Percentiles rank a stretch among this genome's conserved stretches.
These are phyloP conservation scores for Sugiyamaella americana DNA, from an alignment of 805 yeast genomes.

Conservation along the genomic window DNA sequence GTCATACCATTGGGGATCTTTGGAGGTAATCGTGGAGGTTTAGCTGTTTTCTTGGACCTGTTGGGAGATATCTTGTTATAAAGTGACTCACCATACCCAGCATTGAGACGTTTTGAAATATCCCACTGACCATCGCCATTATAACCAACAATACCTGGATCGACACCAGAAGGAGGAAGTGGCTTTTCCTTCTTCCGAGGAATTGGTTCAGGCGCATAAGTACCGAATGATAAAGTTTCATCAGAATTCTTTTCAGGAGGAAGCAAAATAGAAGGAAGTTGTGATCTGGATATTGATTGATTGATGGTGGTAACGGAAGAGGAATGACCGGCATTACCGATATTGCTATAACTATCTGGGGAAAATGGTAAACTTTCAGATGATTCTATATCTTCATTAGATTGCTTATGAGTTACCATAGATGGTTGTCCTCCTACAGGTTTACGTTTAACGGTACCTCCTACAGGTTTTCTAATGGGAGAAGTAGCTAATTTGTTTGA, in stretches of 20 bases:
- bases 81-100: conserved; percentile 33
- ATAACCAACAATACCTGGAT: conserved; percentile 23
- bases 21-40: conserved; percentile 20
- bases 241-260: conserved; percentile 1
- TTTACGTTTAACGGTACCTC: conserved; percentile 11
- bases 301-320: no score
- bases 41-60: conserved; percentile 1
- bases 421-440: conserved; percentile 12
- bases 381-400: conserved; percentile 8
- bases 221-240: conserved; percentile 18
- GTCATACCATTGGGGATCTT: conserved; percentile 27
- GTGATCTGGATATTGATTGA: no score
- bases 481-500: not conserved
- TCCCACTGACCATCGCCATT: conserved; percentile 28
- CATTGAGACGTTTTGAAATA: conserved; percentile 30
- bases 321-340: not conserved
- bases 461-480: not conserved
- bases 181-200: conserved; percentile 7
- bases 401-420: not conserved
- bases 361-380: conserved; percentile 20
- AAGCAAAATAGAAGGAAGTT: not conserved
- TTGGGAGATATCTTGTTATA: conserved; percentile 20
- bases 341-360: conserved; percentile 18
- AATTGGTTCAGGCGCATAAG: conserved; percentile 27
- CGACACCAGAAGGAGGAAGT: conserved; percentile 21